Percentiles rank a stretch among this genome's conserved stretches.
Conservation (phyloP, 768 basidiomycete species). For the Pleurotus ostreatus region DNA sequence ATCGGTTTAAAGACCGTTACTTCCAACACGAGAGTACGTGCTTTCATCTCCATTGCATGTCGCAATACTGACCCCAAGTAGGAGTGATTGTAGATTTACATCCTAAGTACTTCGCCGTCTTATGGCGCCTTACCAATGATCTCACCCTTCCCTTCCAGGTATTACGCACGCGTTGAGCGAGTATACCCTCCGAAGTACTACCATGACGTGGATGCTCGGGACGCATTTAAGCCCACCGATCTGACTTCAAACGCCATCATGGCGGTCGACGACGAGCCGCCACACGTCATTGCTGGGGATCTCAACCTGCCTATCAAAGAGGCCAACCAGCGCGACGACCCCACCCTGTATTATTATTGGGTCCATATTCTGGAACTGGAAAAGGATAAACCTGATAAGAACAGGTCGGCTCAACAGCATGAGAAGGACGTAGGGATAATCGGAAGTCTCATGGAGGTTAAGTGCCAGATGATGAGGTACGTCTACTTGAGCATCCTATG, state of each 20-base stretch:
- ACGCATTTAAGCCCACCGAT: conserved; percentile 39
- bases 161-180: conserved; percentile 75
- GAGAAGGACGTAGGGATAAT: conserved; percentile 58
- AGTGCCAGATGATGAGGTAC: conserved; percentile 76
- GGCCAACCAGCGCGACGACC: conserved; percentile 69
- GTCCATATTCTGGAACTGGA: conserved; percentile 81
- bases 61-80: conserved; percentile 21
- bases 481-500: conserved; percentile 12
- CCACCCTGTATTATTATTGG: conserved; percentile 81
- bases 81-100: conserved; percentile 85
- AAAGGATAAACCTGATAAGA: conserved; percentile 63
- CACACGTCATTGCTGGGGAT: conserved; percentile 75
- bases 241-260: conserved; percentile 1
- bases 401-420: conserved; percentile 49
- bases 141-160: conserved; percentile 41
- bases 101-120: conserved; percentile 59
- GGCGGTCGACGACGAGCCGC: conserved; percentile 39
- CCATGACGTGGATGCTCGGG: conserved; percentile 41
- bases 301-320: conserved; percentile 73
- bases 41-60: neutral
- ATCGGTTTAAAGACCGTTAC: conserved; percentile 95
- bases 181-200: conserved; percentile 66
- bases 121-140: neutral
- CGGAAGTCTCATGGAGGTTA: conserved; percentile 81
- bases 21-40: conserved; percentile 85